Evolutionary conservation across 129 eudicot genomes (phyloP).

Genomic region (Centella asiatica): DNA sequence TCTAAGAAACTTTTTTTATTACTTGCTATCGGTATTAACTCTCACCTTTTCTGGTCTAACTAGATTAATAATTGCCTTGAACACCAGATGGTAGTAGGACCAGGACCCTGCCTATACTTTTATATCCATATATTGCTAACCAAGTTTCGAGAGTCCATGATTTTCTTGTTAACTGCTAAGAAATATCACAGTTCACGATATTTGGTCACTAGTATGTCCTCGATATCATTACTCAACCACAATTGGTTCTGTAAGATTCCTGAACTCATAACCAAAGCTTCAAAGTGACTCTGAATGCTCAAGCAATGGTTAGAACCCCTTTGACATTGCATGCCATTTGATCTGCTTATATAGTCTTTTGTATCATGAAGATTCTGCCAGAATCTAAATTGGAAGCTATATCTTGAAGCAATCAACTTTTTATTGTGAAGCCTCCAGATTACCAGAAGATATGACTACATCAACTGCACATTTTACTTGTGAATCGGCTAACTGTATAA

Average conservation of each 20-base stretch:
- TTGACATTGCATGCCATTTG: not conserved
- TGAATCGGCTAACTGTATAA: not conserved
- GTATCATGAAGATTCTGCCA: not conserved
- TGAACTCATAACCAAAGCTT: not conserved
- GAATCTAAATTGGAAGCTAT: not conserved
- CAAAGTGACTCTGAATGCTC: slow-evolving; percentile 3
- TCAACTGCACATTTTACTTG: not conserved
- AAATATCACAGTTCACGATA: no score
- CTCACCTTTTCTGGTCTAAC: not conserved
- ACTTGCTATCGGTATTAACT: not conserved
- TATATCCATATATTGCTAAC: not conserved
- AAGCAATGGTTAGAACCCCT: not conserved
- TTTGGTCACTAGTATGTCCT: not conserved
- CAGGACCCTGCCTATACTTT: not conserved
- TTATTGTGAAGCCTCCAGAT: not conserved
- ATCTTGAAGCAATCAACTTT: not conserved
- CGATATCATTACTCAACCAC: not conserved
- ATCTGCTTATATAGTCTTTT: not conserved
- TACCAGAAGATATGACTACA: no score
- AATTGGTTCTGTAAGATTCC: not conserved
- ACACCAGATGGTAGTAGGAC: no score
- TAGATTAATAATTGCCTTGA: not conserved
- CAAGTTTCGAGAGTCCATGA: not conserved
- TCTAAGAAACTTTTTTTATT: not conserved
- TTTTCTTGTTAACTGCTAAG: no score